Evolutionary conservation across 2,329 filamentous ascomycete species (phyloP), one percentile per base, ranked within the genome.

Genomic region (Stachybotrys echinatus): DNA sequence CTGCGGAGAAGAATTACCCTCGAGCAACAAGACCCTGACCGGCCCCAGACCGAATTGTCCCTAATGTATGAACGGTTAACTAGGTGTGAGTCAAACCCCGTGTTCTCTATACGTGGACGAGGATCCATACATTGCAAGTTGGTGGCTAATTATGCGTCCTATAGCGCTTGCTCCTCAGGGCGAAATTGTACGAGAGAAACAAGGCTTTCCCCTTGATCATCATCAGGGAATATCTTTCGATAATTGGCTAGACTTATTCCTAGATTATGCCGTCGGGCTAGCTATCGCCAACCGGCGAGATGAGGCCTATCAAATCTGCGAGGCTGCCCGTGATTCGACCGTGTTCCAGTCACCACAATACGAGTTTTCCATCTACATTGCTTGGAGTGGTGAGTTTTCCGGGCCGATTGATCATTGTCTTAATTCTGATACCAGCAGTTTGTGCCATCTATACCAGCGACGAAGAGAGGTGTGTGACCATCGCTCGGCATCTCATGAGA

Each of bases 211-310:
- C 64, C 68, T 62, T 4, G 70, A 71, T 22, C 74, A 64, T 52
- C 92, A 90, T 62, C 85, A 89, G 56, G 88, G 87, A 7, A 88
- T 97, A 44, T 74, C 84, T 0, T 96, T 97, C 62, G 76, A 85
- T 51, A 79, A 84, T 44, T 99, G 94, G 94, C 79, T 96, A 3
- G 88, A 95, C 57, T 77, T 96, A 1, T 96, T 99, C 63, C 79
- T 95, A 34, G 88, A 94, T 61, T 95, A 95, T 63, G 88, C 91
- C 3, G 76, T 96, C 45, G 76, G 85, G 5, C 78, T 94, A 27
- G 88, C 91, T 7, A 80, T 83, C 40, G 72, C 77, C 19, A 84
- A 84, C 31, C 81, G 87, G 45, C 74, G 80, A 14, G 77, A 85
- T 40, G 85, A 89, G 54, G 85, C 89, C 47, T 96, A 96, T 65